These are phyloP conservation scores for Acer campestre DNA, from an alignment of 345 rosid genomes.

Conservation along the genomic window DNA sequence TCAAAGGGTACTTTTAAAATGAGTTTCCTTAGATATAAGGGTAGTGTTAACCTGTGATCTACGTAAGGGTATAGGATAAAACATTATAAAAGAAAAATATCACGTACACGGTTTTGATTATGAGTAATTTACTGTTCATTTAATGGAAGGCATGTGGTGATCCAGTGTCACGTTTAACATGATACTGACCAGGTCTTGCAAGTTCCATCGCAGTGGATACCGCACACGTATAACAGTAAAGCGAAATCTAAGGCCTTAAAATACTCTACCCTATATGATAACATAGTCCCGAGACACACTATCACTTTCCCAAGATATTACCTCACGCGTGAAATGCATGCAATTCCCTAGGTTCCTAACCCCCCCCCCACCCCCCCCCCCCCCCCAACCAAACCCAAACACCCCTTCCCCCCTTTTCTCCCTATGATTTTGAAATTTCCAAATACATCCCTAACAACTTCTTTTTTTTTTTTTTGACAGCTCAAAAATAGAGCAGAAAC, in stretches of 20 bases:
- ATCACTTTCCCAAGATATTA: slow-evolving; percentile 29
- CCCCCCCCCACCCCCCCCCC: no score
- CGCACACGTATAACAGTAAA: slow-evolving; percentile 31
- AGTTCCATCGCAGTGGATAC: slow-evolving; percentile 50
- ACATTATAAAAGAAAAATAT: no score
- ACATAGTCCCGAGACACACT: slow-evolving; percentile 22
- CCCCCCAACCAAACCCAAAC: no score
- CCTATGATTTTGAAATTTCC: not conserved
- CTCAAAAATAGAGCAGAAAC: no score
- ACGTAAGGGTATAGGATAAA: no score
- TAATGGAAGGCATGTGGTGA: not conserved
- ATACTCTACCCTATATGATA: slow-evolving; percentile 18
- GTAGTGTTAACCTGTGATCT: no score
- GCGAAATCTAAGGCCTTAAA: slow-evolving; percentile 43
- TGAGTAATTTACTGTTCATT: no score
- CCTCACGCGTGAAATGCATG: slow-evolving; percentile 41
- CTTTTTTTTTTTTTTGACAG: no score
- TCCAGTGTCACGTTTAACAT: slow-evolving; percentile 10
- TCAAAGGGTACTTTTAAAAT: not conserved
- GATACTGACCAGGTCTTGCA: slow-evolving; percentile 25
- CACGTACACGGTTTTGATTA: no score
- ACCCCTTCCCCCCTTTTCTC: no score
- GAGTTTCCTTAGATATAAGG: not conserved
- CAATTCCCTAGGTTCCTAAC: slow-evolving; percentile 10
- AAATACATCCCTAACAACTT: not conserved